Evolutionary conservation across 345 rosid genomes (phyloP), one percentile per base, ranked within the genome.

Genomic region (Acer yangbiense): DNA sequence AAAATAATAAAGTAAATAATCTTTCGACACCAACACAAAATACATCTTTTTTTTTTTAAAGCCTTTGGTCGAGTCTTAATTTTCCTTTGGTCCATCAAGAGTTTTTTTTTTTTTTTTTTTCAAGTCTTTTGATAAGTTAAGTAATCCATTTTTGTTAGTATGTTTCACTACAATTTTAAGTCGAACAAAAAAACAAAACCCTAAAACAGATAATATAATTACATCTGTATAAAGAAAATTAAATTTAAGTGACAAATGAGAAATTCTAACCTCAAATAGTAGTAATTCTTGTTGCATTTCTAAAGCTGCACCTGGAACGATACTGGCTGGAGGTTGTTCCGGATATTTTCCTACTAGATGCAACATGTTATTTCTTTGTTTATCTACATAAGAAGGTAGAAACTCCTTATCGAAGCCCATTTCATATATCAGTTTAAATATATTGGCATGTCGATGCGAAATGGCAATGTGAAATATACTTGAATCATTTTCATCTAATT

Each of bases 401-500:
- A 78, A 11, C 29, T 76, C 65, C 48, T 68, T 81, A 8, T 35
- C 54, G 13, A 79, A 58, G 10, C 80, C 86, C 9, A 80, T 60
- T 9, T 68, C 78, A 14, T 72, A 13, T 69, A 80, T 80, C 12
- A 77, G 72, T 9, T 48, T 72, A 44, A 80, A 80, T 65, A 78
- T 52, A 14, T 78, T 25, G 23, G 25, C 65, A 9, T 83, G 82
- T 18, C 84, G 73, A 17, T 62, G 64, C 54, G 67, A 16, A 62
- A 80, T 75, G 20, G 83, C 83, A 4, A 69, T 55, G 32, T 83
- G 86, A 76, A 83, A 80, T 64, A 83, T 77, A 18, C 66, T 80
- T 32, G 63, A 23, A 0, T 52, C 4, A 4, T 71, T 9, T 9
- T 71, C 67, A 66, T 73, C 70, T 10, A 67, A 63, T 69, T 65